A percentile compares a stretch with the other conserved stretches of the same genome.
Conservation (phyloP, 192 early-diverging fungal species). For the Kappamyces sp. region DNA sequence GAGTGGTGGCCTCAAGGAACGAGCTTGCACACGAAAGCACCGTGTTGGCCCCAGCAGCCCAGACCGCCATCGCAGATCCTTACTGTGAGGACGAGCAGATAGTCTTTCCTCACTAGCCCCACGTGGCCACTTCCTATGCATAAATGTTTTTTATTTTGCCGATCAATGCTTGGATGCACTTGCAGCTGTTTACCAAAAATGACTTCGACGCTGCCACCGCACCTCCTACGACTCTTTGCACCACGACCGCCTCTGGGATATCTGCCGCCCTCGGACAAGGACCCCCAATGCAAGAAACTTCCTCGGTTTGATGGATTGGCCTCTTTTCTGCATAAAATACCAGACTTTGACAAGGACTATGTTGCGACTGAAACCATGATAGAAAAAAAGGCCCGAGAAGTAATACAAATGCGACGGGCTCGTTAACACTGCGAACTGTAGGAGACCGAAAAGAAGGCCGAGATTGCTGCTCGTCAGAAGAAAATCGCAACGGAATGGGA, state of each 20-base stretch:
- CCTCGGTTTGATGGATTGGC: conserved; percentile 55
- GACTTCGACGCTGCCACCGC: conserved; percentile 48
- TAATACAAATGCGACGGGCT: conserved; percentile 19
- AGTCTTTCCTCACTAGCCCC: no score
- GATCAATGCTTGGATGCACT: neutral
- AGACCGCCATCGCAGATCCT: no score
- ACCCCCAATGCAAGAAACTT: conserved; percentile 49
- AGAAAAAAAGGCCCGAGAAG: conserved; percentile 64
- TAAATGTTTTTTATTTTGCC: no score
- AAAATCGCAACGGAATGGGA: conserved; percentile 58
- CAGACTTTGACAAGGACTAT: conserved; percentile 65
- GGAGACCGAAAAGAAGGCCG: conserved; percentile 50
- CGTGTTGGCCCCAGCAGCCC: no score
- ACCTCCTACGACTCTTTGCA: conserved; percentile 72
- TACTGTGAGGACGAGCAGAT: no score
- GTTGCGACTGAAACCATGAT: conserved; percentile 63
- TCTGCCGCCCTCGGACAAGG: conserved; percentile 59
- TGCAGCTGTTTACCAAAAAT: conserved; percentile 1
- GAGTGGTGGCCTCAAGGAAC: no score
- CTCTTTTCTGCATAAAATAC: conserved; percentile 44
- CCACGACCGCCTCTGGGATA: conserved; percentile 72
- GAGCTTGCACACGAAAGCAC: no score
- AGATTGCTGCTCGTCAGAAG: conserved; percentile 30
- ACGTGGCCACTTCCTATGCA: no score
- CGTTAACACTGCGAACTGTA: conserved; percentile 17